Base-by-base conservation (phyloP, 2,329 filamentous ascomycete species). In the Lasiodiplodia theobromae region DNA sequence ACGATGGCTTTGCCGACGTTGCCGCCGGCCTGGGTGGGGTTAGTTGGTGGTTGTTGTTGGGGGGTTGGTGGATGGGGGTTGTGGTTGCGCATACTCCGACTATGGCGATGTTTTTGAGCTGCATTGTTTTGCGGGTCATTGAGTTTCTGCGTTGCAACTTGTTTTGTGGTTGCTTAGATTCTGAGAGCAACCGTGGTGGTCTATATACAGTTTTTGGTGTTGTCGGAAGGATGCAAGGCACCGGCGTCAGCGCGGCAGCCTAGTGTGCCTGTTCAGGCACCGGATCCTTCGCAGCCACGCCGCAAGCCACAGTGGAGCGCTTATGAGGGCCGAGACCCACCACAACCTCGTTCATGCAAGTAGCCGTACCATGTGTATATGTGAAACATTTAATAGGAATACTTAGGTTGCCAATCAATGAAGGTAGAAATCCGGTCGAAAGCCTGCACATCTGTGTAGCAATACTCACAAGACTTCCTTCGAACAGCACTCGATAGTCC, bases 41-140 rank as follows among this genome's bases (percentile, higher is more conserved):
- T 38, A 28, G 44, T 2, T 49, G 25, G 23, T 56, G 18, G 16
- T 52, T 52, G 28, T 4, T 25, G 12, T 23, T 6, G 18, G 18
- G 11, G 60, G 60, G 37, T 31, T 68, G 65, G 69, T 53, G 23
- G 1, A 4, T 16, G 3, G 38, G 25, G n/a, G 25, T 23, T 47
- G 18, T 6, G 38, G 40, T 5, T 25, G 71, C 73, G 38, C 75
- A 78, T 28, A 28, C 77, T 21, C 77, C 77, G 16, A 79, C 72
- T n/a, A 79, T 73, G 11, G 74, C 74, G 47, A 79, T 76, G 56
- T 74, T 76, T 57, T 77, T 78, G n/a, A 79, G 68, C 47, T 78
- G 72, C 77, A 78, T 79, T 25, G 25, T 25, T 57, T 38, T 31
- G n/a, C 4, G 53, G 3, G 5, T 56, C 8, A 28, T 3, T 56